phyloP scores from a whole-genome alignment of 208 protist genomes.

The Tritrichomonas musculus region DNA sequence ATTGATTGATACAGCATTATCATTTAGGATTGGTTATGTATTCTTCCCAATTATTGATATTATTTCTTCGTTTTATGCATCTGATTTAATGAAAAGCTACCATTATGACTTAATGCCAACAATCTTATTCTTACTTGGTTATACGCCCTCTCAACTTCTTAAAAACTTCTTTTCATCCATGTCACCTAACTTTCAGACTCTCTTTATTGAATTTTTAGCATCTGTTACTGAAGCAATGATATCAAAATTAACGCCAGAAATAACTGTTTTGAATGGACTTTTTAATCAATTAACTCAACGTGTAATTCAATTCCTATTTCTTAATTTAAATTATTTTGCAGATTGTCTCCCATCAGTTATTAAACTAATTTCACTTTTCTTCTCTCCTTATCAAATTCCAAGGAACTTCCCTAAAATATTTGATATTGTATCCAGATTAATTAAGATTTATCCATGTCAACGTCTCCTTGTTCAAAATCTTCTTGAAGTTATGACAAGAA shows the following conservation, averaged over 20 bases:
- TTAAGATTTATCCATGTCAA: not conserved
- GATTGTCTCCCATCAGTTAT: not conserved
- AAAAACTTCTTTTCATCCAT: not conserved
- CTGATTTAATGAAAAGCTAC: not conserved
- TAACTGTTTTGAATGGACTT: not conserved
- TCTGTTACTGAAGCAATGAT: not conserved
- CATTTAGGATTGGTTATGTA: not conserved
- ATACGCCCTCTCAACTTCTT: not conserved
- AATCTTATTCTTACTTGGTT: not conserved
- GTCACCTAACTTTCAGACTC: not conserved
- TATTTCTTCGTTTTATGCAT: not conserved
- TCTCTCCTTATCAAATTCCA: not conserved
- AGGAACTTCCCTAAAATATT: not conserved
- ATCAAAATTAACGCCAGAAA: not conserved
- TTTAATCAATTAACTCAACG: not conserved
- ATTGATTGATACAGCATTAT: not conserved
- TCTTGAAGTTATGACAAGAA: not conserved
- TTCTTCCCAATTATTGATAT: conserved; percentile 5
- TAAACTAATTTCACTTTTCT: not conserved
- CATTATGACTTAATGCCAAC: not conserved
- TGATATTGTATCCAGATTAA: not conserved
- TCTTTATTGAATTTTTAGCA: not conserved
- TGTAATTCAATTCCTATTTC: not conserved
- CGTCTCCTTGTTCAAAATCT: not conserved
- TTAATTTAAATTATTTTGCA: not conserved